Evolutionary conservation across 768 basidiomycete genomes (phyloP).

Genomic region (Suillus weaverae): DNA sequence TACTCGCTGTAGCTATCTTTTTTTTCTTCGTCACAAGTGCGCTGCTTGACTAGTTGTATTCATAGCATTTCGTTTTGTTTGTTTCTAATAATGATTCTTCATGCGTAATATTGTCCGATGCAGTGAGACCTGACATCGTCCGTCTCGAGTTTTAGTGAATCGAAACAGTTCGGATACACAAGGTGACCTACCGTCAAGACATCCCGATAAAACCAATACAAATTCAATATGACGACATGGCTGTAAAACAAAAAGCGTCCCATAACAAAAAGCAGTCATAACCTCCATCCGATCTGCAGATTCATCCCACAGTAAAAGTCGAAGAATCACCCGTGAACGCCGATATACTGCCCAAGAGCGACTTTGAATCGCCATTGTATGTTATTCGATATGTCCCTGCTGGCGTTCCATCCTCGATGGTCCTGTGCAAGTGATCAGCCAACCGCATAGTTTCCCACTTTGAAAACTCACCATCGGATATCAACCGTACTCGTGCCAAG

Average conservation of each 20-base stretch:
- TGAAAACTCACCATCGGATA: conserved; percentile 56
- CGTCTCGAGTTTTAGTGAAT: neutral
- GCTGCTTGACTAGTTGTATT: neutral
- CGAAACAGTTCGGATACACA: neutral
- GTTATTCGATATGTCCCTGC: conserved; percentile 70
- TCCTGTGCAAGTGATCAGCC: conserved; percentile 39
- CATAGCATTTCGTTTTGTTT: neutral
- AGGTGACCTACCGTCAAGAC: neutral
- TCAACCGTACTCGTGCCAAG: conserved; percentile 64
- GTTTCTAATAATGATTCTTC: neutral
- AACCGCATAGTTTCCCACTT: neutral
- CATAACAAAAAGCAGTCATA: neutral
- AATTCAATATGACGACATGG: neutral
- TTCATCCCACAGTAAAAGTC: conserved; percentile 51
- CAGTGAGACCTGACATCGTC: neutral
- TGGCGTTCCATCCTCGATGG: conserved; percentile 61
- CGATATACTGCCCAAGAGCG: conserved; percentile 58
- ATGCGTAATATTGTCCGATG: neutral
- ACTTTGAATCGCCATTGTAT: conserved; percentile 80
- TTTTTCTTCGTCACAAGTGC: neutral
- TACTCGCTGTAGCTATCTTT: neutral
- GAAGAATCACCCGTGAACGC: conserved; percentile 64
- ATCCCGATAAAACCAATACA: neutral
- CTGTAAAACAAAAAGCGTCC: neutral
- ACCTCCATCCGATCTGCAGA: neutral